These are phyloP conservation scores for Epicoccum nigrum DNA, from an alignment of 2,329 filamentous ascomycete genomes.

Conservation along the genomic window DNA sequence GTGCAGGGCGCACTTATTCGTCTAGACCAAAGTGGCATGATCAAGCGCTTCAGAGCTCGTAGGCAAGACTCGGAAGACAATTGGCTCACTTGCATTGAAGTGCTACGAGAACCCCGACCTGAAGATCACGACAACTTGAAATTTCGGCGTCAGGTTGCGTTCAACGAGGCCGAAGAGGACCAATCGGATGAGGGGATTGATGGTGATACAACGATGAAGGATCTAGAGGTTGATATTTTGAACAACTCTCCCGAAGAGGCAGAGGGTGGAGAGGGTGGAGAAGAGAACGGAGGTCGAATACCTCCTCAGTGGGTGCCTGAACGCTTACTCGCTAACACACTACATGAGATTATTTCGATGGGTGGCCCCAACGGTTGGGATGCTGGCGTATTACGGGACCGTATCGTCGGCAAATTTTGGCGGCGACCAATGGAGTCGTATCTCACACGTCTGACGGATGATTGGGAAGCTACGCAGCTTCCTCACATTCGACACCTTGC, in stretches of 20 bases:
- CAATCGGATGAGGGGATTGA: conserved; percentile 39
- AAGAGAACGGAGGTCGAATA: conserved; percentile 40
- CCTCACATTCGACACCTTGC: conserved; percentile 62
- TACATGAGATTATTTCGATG: conserved; percentile 57
- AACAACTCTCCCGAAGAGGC: conserved; percentile 27
- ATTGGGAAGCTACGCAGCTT: conserved; percentile 65
- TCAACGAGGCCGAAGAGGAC: conserved; percentile 24
- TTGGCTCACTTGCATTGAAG: conserved; percentile 48
- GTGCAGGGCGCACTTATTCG: conserved; percentile 49
- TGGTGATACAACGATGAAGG: conserved; percentile 38
- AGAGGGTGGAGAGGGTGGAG: conserved; percentile 19
- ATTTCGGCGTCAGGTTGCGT: conserved; percentile 30
- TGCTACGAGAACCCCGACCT: conserved; percentile 47
- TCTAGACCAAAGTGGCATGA: conserved; percentile 48
- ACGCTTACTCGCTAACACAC: conserved; percentile 57
- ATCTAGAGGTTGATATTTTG: conserved; percentile 40
- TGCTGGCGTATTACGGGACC: conserved; percentile 50
- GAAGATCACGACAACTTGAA: conserved; percentile 44
- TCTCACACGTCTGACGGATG: conserved; percentile 59
- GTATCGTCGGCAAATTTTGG: conserved; percentile 58
- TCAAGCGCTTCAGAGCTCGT: conserved; percentile 47
- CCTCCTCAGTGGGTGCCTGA: conserved; percentile 63
- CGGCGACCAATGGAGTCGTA: conserved; percentile 61
- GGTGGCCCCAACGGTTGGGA: conserved; percentile 58
- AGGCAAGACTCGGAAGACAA: conserved; percentile 34